Conservation (phyloP, 1,284 basidiomycete genomes). For the Mycena sp. region DNA sequence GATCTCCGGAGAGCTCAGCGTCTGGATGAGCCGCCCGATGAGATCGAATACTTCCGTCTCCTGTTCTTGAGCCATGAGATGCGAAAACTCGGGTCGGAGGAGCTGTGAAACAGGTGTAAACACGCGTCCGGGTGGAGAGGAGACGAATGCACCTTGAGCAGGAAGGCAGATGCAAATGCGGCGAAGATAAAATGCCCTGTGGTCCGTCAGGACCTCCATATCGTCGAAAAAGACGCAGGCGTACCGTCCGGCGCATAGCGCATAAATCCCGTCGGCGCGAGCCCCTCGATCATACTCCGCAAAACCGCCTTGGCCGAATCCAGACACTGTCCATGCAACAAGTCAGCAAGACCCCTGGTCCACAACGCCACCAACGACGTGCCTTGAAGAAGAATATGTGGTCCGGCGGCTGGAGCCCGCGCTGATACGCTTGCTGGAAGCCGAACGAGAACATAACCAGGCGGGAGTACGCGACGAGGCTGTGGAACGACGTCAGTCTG, state of each 20-base stretch:
- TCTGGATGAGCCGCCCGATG: conserved; percentile 77
- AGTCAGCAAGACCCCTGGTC: conserved; percentile 9
- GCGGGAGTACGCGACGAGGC: conserved; percentile 80
- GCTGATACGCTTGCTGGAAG: conserved; percentile 82
- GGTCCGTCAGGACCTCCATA: neutral
- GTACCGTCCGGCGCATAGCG: conserved; percentile 83
- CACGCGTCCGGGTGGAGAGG: neutral
- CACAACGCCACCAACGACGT: conserved; percentile 7
- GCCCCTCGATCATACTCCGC: conserved; percentile 66
- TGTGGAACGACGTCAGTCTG: conserved; percentile 42
- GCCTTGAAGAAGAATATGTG: conserved; percentile 77
- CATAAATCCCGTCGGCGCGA: conserved; percentile 82
- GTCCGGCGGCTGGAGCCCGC: conserved; percentile 71
- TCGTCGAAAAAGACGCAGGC: conserved; percentile 24
- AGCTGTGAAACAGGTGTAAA: conserved; percentile 52
- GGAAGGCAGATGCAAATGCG: conserved; percentile 86
- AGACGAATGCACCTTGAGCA: conserved; percentile 72
- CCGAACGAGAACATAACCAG: conserved; percentile 88
- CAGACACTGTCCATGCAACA: conserved; percentile 60
- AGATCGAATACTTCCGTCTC: conserved; percentile 76
- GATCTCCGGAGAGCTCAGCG: conserved; percentile 74
- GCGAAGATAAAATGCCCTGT: conserved; percentile 84
- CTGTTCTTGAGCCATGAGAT: conserved; percentile 66
- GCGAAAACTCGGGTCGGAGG: conserved; percentile 76
- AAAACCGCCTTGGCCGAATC: conserved; percentile 77